phyloP scores from a whole-genome alignment of 225 moss, liverwort and hornwort species.

The Antitrichia curtipendula region DNA sequence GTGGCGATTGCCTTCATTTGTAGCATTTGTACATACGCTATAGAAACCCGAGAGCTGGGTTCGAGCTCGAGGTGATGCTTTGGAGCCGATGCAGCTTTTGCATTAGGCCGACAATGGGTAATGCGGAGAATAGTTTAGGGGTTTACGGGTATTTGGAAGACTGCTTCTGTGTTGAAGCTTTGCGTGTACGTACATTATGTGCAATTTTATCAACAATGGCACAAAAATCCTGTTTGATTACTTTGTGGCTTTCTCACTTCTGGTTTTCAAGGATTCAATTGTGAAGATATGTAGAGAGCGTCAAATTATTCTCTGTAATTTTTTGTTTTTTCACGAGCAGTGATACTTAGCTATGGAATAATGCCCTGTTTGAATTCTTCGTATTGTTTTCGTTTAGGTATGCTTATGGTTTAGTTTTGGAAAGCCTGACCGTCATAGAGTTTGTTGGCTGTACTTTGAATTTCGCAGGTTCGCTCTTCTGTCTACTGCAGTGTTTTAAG shows the following conservation, averaged over 20 bases:
- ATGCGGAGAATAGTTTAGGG: background rate
- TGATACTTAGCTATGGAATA: background rate
- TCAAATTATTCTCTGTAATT: background rate
- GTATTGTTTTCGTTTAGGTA: background rate
- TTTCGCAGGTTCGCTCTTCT: background rate
- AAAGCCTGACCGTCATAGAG: background rate
- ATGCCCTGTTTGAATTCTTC: background rate
- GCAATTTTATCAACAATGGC: background rate
- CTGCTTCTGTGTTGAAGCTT: background rate
- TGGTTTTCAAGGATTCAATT: background rate
- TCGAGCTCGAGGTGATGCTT: background rate
- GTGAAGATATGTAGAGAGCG: background rate
- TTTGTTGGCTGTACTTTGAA: background rate
- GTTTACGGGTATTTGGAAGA: background rate
- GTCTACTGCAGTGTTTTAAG: background rate
- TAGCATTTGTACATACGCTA: background rate
- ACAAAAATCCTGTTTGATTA: background rate
- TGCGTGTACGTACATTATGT: background rate
- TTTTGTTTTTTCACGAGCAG: background rate
- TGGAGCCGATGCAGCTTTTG: background rate
- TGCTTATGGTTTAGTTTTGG: too few relatives aligned
- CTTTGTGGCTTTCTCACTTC: background rate
- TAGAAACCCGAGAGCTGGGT: background rate
- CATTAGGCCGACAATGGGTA: background rate
- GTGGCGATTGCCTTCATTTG: background rate